Base-by-base conservation (phyloP, 768 basidiomycete species). In the Boletus rubroflammeus region DNA sequence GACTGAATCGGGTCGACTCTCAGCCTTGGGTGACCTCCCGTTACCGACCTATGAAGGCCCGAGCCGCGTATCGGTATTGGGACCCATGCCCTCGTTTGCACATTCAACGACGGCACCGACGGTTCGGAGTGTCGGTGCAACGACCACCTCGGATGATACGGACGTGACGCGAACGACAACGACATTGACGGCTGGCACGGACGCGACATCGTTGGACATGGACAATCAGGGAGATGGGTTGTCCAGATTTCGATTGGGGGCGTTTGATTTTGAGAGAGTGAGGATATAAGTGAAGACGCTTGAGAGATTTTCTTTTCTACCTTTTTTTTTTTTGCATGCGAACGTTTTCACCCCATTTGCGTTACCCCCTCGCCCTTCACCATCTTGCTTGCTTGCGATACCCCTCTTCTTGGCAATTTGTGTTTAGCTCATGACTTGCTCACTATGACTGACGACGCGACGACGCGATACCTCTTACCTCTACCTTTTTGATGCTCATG, bases 51-150 rank as follows among this genome's bases (percentile, higher is more conserved):
- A 52, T 13, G 59, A 60, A 21, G 66, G 28, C 31, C 41, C 31
- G 1, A 68, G 47, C n/a, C 70, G 70, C 0, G 15, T 61, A 7
- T 70, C 70, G 2, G 49, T 70, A 3, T 51, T 72, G 28, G 69
- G 69, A 1, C 69, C 69, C 5, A 72, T 70, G 70, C 69, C 68
- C 3, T 70, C 70, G 1, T 70, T 72, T 50, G 55, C 53, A 15
- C 65, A 53, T 35, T 70, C 69, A 3, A 57, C 57, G 43, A 58
- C n/a, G 1, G 54, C 68, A 42, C 66, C 68, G 3, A 70, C 70
- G 29, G 69, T 70, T 45, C 65, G 65, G 6, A 72, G 70, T 44
- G 55, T 71, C 28, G 70, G 67, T 13, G 58, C 60, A 25, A 70
- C 69, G 15, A 70, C 69, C 17, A 62, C 59, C 19, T 70, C 70